These are phyloP conservation scores for Mytilinidion resinicola DNA, from an alignment of 495 filamentous ascomycete genomes.

Conservation along the genomic window DNA sequence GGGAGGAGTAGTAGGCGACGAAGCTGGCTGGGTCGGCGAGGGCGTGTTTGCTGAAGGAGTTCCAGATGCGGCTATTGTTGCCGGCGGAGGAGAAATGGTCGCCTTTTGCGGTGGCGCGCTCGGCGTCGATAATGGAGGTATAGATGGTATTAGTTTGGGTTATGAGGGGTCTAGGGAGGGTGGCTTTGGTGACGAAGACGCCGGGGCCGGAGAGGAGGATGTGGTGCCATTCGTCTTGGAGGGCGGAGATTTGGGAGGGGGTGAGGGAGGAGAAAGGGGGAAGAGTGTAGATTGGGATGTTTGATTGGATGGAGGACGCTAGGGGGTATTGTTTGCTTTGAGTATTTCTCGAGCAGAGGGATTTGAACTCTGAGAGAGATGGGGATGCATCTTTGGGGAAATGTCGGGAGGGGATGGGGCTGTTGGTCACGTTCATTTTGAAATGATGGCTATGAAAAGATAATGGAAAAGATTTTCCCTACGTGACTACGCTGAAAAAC, in stretches of 20 bases:
- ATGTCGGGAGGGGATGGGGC: conserved; percentile 12
- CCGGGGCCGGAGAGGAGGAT: conserved; percentile 47
- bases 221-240: conserved; percentile 53
- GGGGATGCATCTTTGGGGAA: conserved; percentile 21
- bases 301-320: conserved; percentile 36
- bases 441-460: too few relatives aligned
- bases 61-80: conserved; percentile 52
- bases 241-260: conserved; percentile 21
- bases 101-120: conserved; percentile 37
- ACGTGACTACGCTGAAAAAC: too few relatives aligned
- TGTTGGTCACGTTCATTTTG: too few relatives aligned
- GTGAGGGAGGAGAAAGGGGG: conserved; percentile 27
- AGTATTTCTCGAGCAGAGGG: conserved; percentile 40
- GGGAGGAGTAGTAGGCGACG: conserved; percentile 49
- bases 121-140: conserved; percentile 41
- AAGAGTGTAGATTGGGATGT: conserved; percentile 50
- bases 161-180: conserved; percentile 42
- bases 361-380: conserved; percentile 35
- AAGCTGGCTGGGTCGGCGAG: conserved; percentile 43
- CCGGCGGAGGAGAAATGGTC: conserved; percentile 50
- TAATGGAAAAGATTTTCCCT: too few relatives aligned
- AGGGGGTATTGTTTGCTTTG: conserved; percentile 40
- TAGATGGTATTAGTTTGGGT: conserved; percentile 40
- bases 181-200: conserved; percentile 44
- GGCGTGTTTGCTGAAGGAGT: conserved; percentile 52